Percentiles rank a stretch among this genome's conserved stretches.
These are phyloP conservation scores for Pichia insulana DNA, from an alignment of 805 yeast species.

Conservation along the genomic window DNA sequence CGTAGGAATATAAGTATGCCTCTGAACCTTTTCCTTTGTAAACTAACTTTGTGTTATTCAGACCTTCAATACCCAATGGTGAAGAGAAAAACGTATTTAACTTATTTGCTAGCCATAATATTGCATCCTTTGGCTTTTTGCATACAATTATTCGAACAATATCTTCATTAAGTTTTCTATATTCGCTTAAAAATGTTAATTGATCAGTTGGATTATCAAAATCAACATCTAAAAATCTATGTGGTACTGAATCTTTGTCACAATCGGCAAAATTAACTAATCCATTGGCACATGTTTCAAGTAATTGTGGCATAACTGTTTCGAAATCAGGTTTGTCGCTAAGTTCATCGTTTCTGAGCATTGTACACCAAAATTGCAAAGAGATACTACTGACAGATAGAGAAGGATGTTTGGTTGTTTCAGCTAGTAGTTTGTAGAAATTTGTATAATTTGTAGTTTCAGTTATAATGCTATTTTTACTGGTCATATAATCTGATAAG, in stretches of 20 bases:
- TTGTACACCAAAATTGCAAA: conserved; percentile 88
- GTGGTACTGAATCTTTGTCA: conserved; percentile 55
- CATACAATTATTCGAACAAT: conserved; percentile 83
- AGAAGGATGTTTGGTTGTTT: conserved; percentile 77
- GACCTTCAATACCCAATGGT: conserved; percentile 54
- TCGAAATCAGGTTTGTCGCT: conserved; percentile 49
- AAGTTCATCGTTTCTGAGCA: conserved; percentile 72
- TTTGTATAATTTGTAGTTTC: conserved; percentile 53
- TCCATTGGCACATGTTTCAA: conserved; percentile 72
- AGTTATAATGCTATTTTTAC: conserved; percentile 22
- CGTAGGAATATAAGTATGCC: conserved; percentile 65
- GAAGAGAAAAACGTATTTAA: conserved; percentile 67
- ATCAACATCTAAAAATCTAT: conserved; percentile 68
- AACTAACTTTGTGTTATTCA: conserved; percentile 45
- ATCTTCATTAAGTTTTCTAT: conserved; percentile 80
- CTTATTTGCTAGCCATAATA: conserved; percentile 72
- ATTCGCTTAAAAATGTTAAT: conserved; percentile 66
- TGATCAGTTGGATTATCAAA: conserved; percentile 83
- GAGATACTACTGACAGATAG: conserved; percentile 86
- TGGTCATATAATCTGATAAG: conserved; percentile 62
- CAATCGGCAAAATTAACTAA: conserved; percentile 64
- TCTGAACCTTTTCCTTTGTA: conserved; percentile 49
- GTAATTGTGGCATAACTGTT: conserved; percentile 51
- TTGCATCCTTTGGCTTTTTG: conserved; percentile 71
- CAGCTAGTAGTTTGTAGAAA: conserved; percentile 66